Base-by-base conservation (phyloP, 805 yeast species). In the Danielia reshetovae region DNA sequence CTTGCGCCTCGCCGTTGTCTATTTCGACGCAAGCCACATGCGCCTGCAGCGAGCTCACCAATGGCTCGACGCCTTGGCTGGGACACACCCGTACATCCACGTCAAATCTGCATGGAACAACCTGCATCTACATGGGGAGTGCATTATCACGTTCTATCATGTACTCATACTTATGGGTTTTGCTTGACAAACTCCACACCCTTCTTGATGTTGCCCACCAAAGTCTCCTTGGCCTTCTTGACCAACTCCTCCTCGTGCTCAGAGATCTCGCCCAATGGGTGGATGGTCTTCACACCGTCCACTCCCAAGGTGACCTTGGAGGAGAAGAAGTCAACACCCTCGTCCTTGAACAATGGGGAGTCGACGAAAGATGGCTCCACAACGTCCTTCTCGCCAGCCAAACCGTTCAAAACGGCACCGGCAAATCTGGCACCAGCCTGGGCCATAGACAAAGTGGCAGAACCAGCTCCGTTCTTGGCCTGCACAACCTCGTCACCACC, bases 241-340 rank as follows among this genome's bases (percentile, higher is more conserved):
- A 93, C 75, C 72, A 90, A 77, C 60, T 77, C 83, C 70, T 84
- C 83, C 77, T 93, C 98, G 64, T 81, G 82, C 49, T 67, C 70
- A 39, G 83, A 70, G 56, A 87, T 63, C 48, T 70, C 64, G 57
- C 95, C 94, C 56, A 93, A 72, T 40, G 73, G 70, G 74, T 85
- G 95, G 60, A 88, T 70, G 64, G 78, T 74, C 64, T 78, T 76
- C 50, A 84, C 85, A 81, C 97, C 97, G 46, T 83, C 77, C 59
- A 81, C 83, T 51, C 97, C 97, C 58, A 90, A 80, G 53, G 95
- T 85, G 50, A 93, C 94, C 69, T 80, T 82, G 51, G 96, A 83
- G 36, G 97, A 88, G 75, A 93, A 93, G 85, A 89, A 93, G 46
- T 87, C 90, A 55, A 93, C 85, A 60, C 97, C 97, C 73, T 89